These are phyloP conservation scores for Russula earlei DNA, from an alignment of 768 basidiomycete species.

Conservation along the genomic window DNA sequence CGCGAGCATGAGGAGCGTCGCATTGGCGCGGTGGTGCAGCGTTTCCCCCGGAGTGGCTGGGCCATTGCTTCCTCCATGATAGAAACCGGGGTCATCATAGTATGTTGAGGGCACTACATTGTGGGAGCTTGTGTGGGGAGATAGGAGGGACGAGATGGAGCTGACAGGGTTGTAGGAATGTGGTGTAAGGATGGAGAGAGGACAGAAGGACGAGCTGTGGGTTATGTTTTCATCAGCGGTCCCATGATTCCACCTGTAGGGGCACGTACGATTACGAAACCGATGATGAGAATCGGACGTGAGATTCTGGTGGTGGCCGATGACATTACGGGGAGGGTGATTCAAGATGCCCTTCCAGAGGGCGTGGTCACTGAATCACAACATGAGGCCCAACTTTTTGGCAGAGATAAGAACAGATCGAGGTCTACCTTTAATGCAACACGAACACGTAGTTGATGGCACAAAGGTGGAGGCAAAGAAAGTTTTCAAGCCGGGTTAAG, in stretches of 20 bases:
- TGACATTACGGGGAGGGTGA: background rate
- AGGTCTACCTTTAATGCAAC: too few species aligned
- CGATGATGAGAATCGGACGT: background rate
- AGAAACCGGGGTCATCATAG: background rate
- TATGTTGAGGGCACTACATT: background rate
- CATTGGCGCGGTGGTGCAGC: conserved; percentile 22
- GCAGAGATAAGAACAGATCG: too few species aligned
- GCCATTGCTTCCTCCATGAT: background rate
- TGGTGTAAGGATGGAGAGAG: background rate
- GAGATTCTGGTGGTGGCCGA: background rate
- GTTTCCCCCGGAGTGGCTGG: fast-evolving
- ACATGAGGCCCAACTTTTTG: too few species aligned
- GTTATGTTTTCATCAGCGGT: background rate
- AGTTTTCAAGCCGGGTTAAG: too few species aligned
- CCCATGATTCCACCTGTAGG: background rate
- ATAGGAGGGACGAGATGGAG: background rate
- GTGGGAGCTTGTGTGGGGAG: background rate
- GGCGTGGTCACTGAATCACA: too few species aligned
- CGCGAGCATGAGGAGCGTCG: conserved; percentile 41
- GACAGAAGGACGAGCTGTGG: background rate
- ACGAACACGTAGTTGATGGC: too few species aligned
- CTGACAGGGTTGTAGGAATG: background rate
- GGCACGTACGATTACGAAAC: background rate
- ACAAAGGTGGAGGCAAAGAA: too few species aligned
- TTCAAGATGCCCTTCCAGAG: too few species aligned